Evolutionary conservation across 78 protist genomes (phyloP), one percentile per base, ranked within the genome.

Genomic region (Pirum gemmata): DNA sequence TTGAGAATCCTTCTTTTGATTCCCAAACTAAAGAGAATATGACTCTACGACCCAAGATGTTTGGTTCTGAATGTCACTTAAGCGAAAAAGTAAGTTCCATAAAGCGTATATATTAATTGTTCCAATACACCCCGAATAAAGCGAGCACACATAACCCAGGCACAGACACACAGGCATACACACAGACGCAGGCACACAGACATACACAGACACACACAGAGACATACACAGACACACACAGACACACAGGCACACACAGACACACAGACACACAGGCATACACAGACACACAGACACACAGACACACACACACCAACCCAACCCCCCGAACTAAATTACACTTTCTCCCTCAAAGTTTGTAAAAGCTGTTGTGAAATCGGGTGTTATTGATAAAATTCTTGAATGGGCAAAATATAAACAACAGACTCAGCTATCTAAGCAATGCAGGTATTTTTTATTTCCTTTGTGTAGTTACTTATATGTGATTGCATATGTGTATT

Each of bases 1-100:
- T 99, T 79, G 97, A 94, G 77, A 97, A 99, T 89, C 99, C 99
- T n/a, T 73, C 96, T 27, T 99, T 99, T 89, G 98, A 96, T 87
- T 90, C 96, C 61, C 99, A 98, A 92, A 96, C 96, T 38, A 98
- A 98, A 80, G 98, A 96, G 89, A 93, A 93, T 72, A 89, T 97
- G 74, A 94, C 91, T 21, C 93, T 94, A 1, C 79, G 83, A 67
- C 35, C 51, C 33, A 40, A 83, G 37, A 72, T 87, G 34, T 97
- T 97, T 75, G 99, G 99, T 61, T 93, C 97, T 1, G 38, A 34
- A 36, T 83, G 88, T 40, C 1, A 8, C 27, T 51, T 83, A 35
- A 74, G 76, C 37, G 91, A 89, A 82, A 83, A 82, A 85, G 79
- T 84, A 13, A 82, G 21, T 0, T 0, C 74, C 74, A 27, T n/a